These are phyloP conservation scores for Phytopythium montanum DNA, from an alignment of 352 stramenopile species.

Conservation along the genomic window DNA sequence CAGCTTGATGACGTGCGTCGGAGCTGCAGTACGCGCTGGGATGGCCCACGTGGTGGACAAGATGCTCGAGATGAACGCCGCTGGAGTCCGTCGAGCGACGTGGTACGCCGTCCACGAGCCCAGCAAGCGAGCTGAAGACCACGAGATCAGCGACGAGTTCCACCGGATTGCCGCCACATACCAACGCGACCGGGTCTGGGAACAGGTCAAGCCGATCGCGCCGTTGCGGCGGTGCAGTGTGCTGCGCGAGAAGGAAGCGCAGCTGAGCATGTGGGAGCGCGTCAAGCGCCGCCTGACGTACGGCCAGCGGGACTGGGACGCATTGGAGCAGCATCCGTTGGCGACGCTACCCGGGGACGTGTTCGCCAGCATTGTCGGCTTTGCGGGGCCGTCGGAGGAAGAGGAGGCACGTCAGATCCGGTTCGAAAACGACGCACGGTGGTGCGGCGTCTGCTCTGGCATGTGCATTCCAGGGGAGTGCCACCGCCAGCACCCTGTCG, in stretches of 20 bases:
- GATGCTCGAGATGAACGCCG: slow-evolving; percentile 8
- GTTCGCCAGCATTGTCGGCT: slow-evolving; percentile 7
- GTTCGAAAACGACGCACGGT: slow-evolving; percentile 4
- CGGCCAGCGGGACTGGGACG: slow-evolving; percentile 4
- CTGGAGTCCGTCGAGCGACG: neutral
- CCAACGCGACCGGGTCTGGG: slow-evolving; percentile 2
- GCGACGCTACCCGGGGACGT: slow-evolving; percentile 2
- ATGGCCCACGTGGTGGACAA: slow-evolving; percentile 3
- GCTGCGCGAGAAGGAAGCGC: neutral
- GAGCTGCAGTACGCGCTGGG: slow-evolving; percentile 1
- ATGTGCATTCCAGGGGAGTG: slow-evolving; percentile 7
- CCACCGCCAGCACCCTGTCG: neutral
- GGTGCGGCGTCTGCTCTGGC: slow-evolving; percentile 13
- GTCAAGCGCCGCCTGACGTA: neutral
- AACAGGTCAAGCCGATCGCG: slow-evolving; percentile 3
- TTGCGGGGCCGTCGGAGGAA: slow-evolving; percentile 2
- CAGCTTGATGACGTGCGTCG: slow-evolving; percentile 6
- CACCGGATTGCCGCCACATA: neutral
- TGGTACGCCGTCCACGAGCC: slow-evolving; percentile 9
- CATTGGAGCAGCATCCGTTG: slow-evolving; percentile 5
- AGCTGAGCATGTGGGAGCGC: slow-evolving; percentile 1
- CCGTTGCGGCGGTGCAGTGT: slow-evolving; percentile 3
- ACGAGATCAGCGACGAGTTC: neutral
- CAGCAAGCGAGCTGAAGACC: neutral
- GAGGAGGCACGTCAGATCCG: slow-evolving; percentile 7